Evolutionary conservation across 2,329 filamentous ascomycete species (phyloP), one percentile per base, ranked within the genome.

Genomic region (Pseudocercospora fijiensis): DNA sequence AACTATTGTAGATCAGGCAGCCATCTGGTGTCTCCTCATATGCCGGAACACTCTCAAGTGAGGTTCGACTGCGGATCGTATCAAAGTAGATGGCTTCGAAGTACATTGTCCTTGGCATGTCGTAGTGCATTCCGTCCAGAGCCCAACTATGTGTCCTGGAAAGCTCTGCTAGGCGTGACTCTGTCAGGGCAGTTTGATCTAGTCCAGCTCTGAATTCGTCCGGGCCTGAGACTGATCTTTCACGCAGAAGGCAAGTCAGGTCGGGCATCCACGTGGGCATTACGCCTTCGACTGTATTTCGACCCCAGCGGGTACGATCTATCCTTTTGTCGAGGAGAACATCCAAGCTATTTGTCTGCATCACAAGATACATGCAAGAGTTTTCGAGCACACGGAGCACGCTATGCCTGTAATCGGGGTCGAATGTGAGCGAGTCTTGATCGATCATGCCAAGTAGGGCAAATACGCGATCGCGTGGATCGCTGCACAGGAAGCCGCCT

Each of bases 391-490:
- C 65, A 11, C 58, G 41, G 7, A 62, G 53, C 10, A 69, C 63
- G 9, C 58, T 58, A 26, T 68, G 65, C 26, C 57, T 30, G 33
- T 70, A 71, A 43, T 71, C 65, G 0, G 69, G 67, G 3, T 47
- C 24, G 30, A 37, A 37, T 7, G 30, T 37, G 22, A 71, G 61
- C 3, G 26, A 28, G 2, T 57, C 45, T 22, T n/a, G n/a, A 16
- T 57, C 45, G 0, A 49, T 58, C 61, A 70, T 60, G 22, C 66
- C 65, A 3, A 71, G 56, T 13, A 71, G 49, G 7, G 64, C 62
- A 53, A 69, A 70, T 6, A 71, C 62, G 3, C 69, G 61, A 47
- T 71, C 69, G 28, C 64, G 55, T 0, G 64, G 67, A 51, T 70
- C 68, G 24, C 47, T 63, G 47, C 66, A 67, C 18, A 67, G 61